Evolutionary conservation across 345 rosid species (phyloP).

Genomic region (Barbarea vulgaris): DNA sequence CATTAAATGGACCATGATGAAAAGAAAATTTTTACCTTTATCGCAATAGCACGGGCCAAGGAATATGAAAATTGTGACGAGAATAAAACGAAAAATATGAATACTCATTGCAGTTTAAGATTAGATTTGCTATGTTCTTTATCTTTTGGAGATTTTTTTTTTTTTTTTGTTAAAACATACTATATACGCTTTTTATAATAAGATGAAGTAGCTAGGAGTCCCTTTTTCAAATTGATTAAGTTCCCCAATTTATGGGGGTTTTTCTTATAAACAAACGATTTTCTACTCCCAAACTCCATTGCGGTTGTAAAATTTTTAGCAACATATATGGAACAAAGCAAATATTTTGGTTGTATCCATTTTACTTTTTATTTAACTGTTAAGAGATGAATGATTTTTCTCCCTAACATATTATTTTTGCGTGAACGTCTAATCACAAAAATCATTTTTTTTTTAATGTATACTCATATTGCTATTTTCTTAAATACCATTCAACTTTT

Average conservation of each 20-base stretch:
- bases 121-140: neutral
- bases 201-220: neutral
- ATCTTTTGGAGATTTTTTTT: neutral
- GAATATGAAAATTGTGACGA: slow-evolving; percentile 25
- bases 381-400: too few relatives aligned
- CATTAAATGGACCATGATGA: too few relatives aligned
- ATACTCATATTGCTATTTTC: neutral
- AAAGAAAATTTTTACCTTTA: slow-evolving; percentile 49
- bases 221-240: neutral
- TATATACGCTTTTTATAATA: slow-evolving; percentile 13
- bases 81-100: slow-evolving; percentile 14
- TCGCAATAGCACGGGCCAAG: slow-evolving; percentile 45
- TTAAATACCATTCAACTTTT: neutral
- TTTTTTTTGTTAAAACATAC: too few relatives aligned
- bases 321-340: neutral
- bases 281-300: too few relatives aligned
- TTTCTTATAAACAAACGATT: slow-evolving; percentile 14
- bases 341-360: too few relatives aligned
- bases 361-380: too few relatives aligned
- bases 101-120: slow-evolving; percentile 24
- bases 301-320: neutral
- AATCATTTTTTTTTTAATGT: too few relatives aligned
- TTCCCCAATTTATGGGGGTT: slow-evolving; percentile 14
- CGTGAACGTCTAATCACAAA: too few relatives aligned
- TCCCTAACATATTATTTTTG: too few relatives aligned